Evolutionary conservation across 257 asterid species (phyloP), one percentile per base, ranked within the genome.

Genomic region (Salvia hispanica): DNA sequence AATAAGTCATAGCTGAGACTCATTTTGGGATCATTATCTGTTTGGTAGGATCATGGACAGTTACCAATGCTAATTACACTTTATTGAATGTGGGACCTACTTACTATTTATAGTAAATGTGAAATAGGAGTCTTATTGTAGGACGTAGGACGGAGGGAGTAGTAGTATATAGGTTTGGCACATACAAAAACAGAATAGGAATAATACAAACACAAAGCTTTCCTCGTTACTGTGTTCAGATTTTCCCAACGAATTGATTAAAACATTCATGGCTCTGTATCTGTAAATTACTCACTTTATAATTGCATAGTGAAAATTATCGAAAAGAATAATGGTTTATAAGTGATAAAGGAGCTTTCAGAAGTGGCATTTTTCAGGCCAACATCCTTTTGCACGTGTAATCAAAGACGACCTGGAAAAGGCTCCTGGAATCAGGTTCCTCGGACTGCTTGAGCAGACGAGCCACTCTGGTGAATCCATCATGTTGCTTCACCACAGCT

Each of bases 391-490:
- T 88, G 77, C 98, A 90, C 1, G 95, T 88, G 67, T 69, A 85
- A 70, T 90, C 95, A 67, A 84, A 88, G 62, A 93, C 60, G 55
- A 80, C 82, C 87, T 93, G 93, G 74, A 91, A 75, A 77, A 81
- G 76, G 46, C 95, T 74, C 83, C 91, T 80, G 16, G 92, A 71
- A 69, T 85, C 90, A 58, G 68, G 81, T 79, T 88, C 95, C 47
- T 85, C 84, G 0, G 92, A 74, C 65, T 80, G 77, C 79, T 77
- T 88, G 11, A 94, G 85, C 53, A 94, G 84, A 46, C 85, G 92
- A 39, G 97, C 93, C 72, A 94, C 96, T 78, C 85, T 78, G 5
- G 74, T 72, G 67, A 88, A 94, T 18, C 95, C 99, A 55, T 75
- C 70, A 47, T 91, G 97, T 77, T 91, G 88, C 63, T 80, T 87